Evolutionary conservation across 805 yeast species (phyloP).

Genomic region (Yueomyces sp.): DNA sequence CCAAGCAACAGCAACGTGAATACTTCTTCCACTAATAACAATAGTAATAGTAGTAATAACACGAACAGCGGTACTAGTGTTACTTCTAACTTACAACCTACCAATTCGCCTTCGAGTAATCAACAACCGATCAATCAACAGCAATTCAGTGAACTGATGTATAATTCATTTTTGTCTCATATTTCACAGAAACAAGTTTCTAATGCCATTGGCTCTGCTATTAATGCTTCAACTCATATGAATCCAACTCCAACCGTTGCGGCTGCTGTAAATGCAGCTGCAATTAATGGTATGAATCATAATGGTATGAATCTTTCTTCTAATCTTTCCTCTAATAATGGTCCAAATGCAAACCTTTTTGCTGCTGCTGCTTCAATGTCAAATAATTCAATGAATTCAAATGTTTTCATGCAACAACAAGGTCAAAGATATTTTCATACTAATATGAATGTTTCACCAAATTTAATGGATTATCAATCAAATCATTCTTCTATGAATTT

Average conservation of each 20-base stretch:
- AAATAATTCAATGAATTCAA: conserved; percentile 1
- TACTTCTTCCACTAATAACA: not conserved
- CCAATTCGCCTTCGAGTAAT: conserved; percentile 1
- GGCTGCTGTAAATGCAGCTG: conserved; percentile 5
- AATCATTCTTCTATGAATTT: not conserved
- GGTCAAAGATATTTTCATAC: conserved; percentile 18
- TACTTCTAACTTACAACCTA: not conserved
- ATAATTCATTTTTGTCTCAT: conserved; percentile 22
- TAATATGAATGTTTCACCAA: conserved; percentile 9
- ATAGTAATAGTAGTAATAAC: conserved; percentile 1
- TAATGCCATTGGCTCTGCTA: conserved; percentile 6
- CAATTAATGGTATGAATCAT: too few relatives aligned
- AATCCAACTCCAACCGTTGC: conserved; percentile 13
- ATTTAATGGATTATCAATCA: conserved; percentile 11
- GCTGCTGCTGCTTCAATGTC: conserved; percentile 2
- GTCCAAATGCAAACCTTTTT: conserved; percentile 4
- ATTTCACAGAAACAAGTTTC: conserved; percentile 20
- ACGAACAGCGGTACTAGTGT: not conserved
- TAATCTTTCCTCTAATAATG: not conserved
- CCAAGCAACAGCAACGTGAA: not conserved
- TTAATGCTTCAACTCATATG: conserved; percentile 5
- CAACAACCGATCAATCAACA: conserved; percentile 13
- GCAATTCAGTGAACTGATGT: conserved; percentile 23
- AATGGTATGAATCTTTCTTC: not conserved
- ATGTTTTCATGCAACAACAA: conserved; percentile 11